These are phyloP conservation scores for Turritis glabra DNA, from an alignment of 345 rosid genomes.

Conservation along the genomic window DNA sequence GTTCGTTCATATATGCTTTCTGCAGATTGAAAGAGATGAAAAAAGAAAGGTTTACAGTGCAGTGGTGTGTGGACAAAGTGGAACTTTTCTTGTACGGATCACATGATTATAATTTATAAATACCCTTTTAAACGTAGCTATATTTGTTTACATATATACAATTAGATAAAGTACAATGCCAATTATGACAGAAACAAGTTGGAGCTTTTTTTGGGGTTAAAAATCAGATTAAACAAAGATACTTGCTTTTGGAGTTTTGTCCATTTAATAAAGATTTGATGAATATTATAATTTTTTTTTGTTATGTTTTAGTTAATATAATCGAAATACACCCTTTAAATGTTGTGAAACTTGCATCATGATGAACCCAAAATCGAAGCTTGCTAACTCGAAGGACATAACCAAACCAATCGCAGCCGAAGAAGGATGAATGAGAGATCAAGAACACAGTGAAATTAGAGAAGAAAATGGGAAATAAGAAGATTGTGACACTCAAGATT, in stretches of 20 bases:
- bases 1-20: neutral
- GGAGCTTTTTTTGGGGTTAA: neutral
- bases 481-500: no score
- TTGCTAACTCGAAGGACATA: no score
- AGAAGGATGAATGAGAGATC: no score
- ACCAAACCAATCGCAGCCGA: neutral
- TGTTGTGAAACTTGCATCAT: neutral
- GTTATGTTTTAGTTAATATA: no score
- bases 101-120: neutral
- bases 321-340: no score
- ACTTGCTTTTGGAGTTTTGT: neutral
- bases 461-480: no score
- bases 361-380: neutral
- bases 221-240: neutral
- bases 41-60: neutral
- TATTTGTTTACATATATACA: neutral
- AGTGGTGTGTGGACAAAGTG: slow-evolving; percentile 13
- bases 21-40: slow-evolving; percentile 1
- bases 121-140: neutral
- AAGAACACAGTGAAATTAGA: no score
- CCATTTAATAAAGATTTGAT: no score
- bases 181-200: neutral
- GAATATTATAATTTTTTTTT: no score
- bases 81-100: slow-evolving; percentile 20
- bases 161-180: neutral